Base-by-base conservation (phyloP, 257 asterid species). In the Echites panduratus region DNA sequence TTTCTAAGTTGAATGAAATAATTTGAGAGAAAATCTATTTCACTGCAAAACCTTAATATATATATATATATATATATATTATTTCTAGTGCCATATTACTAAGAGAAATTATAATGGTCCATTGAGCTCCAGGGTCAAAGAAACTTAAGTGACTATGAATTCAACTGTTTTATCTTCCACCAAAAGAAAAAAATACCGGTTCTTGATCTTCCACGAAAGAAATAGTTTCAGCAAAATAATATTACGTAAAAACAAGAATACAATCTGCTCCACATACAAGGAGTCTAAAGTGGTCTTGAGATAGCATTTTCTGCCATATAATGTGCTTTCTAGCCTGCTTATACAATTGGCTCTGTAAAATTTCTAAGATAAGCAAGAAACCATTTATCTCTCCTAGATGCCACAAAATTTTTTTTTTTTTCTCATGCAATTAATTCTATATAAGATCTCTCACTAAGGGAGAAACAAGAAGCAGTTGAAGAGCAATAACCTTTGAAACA, bases 401-500 rank as follows among this genome's bases (percentile, higher is more conserved):
- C 38, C 38, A 1, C 38, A 32, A 32, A 1, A 32, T 32, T 32
- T 32, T 32, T 3, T 11, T 2, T 11, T 10, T n/a, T 9, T 53
- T 53, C 12, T 53, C 59, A 38, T 19, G 27, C 57, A 57, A 38
- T 3, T 43, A 72, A 58, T 32, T 45, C 58, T 57, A 29, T 47
- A n/a, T 32, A 40, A 29, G 0, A 54, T 44, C 52, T 57, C 19
- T 68, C 64, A 53, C 59, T 26, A 9, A 27, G 3, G n/a, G 20
- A 6, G 53, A 43, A 20, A 56, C 16, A 69, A 47, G 48, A 53
- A 53, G 67, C 32, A 43, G 19, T 45, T 66, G 59, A 44, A 67
- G 57, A 67, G 73, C 70, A 50, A 40, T 81, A 78, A 90, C 99
- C 95, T 95, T 95, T 8, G 99, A 95, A 64, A 95, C 82, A 78